Evolutionary conservation across 2,329 filamentous ascomycete genomes (phyloP), one percentile per base, ranked within the genome.

Genomic region (Aspergillus sclerotialis): DNA sequence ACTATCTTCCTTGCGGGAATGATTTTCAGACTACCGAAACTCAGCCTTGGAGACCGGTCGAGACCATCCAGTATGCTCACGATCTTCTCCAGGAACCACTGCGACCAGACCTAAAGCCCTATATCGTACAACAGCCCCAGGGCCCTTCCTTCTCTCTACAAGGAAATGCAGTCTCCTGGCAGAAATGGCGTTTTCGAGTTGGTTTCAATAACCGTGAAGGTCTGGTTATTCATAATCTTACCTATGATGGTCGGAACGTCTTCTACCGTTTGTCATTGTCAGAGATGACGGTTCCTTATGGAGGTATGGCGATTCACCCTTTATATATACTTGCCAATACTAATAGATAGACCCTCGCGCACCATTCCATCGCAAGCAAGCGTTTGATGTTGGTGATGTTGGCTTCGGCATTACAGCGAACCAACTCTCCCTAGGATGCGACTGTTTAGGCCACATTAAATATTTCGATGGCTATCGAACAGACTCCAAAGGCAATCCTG

Each of bases 371-470:
- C 78, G 78, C 57, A 84, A 84, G 55, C 72, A 77, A 7, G 80
- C 80, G 0, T 84, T 84, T 45, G 80, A 84, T 50, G 68, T 84
- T 7, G 81, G 81, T 19, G 80, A 85, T 53, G 78, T 71, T 23
- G 73, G 79, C 25, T 77, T 78, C 7, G 80, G 80, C 19, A 69
- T 78, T 35, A 81, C 78, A 60, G 77, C 79, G 30, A 84, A 84
- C 56, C 77, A 84, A 47, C 67, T 84, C 3, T 73, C 80, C 41
- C 67, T 85, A 0, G 81, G 81, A 26, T 85, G 80, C 48, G 80
- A 84, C 53, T 85, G 81, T 49, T 67, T 84, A 0, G 80, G 80
- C 2, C 75, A 77, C 8, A 84, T 84, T 49, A 75, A 82, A 50
- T 84, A 84, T 48, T 69, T 84, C 21, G 72, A 71, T 30, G 72